Conservation (phyloP, 1,284 basidiomycete species). For the Athelia sp. region DNA sequence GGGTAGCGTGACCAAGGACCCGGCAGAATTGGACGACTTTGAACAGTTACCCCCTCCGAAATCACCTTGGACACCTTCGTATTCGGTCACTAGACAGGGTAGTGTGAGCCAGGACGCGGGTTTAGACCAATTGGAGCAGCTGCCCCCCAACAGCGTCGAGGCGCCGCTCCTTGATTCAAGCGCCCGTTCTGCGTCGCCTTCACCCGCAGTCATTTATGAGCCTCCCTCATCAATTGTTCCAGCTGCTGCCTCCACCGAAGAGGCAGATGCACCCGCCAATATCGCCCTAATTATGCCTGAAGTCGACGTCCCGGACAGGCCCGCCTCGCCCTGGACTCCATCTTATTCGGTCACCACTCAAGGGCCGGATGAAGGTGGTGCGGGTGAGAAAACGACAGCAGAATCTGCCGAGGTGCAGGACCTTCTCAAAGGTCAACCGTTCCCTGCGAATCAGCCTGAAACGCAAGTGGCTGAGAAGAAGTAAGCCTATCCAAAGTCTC, state of each 20-base stretch:
- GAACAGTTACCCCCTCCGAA: not conserved
- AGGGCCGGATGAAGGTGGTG: conserved; percentile 2
- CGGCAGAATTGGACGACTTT: not conserved
- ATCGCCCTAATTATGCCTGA: not conserved
- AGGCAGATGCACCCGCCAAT: not conserved
- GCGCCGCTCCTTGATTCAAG: not conserved
- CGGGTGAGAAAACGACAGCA: conserved; percentile 2
- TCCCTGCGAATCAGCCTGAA: not conserved
- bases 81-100: not conserved
- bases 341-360: conserved; percentile 15
- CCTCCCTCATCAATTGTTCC: not conserved
- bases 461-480: not conserved
- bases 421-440: not conserved
- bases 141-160: no score
- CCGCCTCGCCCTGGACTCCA: conserved; percentile 14
- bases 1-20: not conserved
- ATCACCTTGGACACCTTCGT: conserved; percentile 1
- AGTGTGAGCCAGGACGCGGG: not conserved
- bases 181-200: not conserved
- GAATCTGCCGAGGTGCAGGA: not conserved
- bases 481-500: not conserved
- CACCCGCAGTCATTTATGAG: not conserved
- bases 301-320: conserved; percentile 7
- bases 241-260: not conserved
- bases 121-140: conserved; percentile 2